Conservation (phyloP, 2,329 filamentous ascomycete species). For the Blastomyces percursus region DNA sequence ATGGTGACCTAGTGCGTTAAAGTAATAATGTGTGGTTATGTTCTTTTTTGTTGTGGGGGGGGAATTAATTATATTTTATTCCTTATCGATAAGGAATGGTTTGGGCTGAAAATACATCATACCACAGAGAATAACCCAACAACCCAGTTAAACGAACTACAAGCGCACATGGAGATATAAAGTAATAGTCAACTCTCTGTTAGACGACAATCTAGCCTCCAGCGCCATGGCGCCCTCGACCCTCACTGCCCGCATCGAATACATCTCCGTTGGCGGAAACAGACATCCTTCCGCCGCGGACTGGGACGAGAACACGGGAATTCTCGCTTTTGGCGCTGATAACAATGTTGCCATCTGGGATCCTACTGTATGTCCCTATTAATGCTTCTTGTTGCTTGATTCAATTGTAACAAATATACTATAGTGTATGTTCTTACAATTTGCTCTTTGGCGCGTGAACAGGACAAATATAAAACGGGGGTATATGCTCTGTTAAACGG, state of each 20-base stretch:
- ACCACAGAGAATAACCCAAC: no score
- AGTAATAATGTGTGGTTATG: background rate
- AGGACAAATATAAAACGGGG: conserved; percentile 43
- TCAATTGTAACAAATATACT: conserved; percentile 1
- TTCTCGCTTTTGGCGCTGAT: conserved; percentile 82
- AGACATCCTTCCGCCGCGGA: conserved; percentile 81
- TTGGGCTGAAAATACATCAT: conserved; percentile 14
- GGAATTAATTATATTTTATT: background rate
- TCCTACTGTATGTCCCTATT: conserved; percentile 50
- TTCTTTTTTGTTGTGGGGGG: background rate
- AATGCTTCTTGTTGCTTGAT: background rate
- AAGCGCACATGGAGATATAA: background rate
- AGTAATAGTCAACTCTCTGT: background rate
- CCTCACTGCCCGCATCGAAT: conserved; percentile 27
- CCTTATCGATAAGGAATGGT: conserved; percentile 32
- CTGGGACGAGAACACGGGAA: conserved; percentile 59
- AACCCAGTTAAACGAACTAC: background rate
- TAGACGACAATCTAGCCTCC: background rate
- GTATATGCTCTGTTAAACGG: conserved; percentile 58
- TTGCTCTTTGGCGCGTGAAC: background rate
- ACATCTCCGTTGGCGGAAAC: conserved; percentile 74
- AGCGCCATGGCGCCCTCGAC: background rate
- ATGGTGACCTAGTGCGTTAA: background rate
- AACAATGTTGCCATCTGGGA: conserved; percentile 83
- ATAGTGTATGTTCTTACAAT: background rate